Percentiles rank a stretch among this genome's conserved stretches.
phyloP scores from a whole-genome alignment of 164 flowering plant genomes.

The Magnolia sinica region DNA sequence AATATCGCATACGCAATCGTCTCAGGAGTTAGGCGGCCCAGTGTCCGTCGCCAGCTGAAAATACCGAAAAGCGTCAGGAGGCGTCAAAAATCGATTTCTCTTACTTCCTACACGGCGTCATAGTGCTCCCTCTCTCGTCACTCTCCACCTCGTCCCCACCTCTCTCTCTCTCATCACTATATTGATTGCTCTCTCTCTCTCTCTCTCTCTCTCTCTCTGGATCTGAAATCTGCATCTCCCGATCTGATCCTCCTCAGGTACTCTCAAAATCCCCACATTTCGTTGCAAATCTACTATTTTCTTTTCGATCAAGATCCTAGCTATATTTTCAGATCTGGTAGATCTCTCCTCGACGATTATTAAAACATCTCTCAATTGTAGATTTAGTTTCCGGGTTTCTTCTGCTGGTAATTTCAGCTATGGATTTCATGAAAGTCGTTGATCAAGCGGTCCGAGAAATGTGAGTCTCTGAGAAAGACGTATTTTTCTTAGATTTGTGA shows the following conservation, averaged over 20 bases:
- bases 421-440: constrained; percentile 99
- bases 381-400: neutral
- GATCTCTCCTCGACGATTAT: neutral
- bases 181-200: no score
- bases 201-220: neutral
- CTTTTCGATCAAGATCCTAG: neutral
- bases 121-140: no score
- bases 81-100: no score
- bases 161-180: no score
- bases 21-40: no score
- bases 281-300: neutral
- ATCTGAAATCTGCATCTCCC: neutral
- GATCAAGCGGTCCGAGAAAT: constrained; percentile 97
- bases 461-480: constrained; percentile 35
- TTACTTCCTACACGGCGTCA: no score
- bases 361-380: neutral
- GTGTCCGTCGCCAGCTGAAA: no score
- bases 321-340: neutral
- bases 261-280: neutral
- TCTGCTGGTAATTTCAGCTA: constrained; percentile 18
- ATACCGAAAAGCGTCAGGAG: no score
- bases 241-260: neutral
- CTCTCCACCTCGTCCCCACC: no score
- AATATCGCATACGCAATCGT: no score
- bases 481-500: neutral